Conservation (phyloP, 2,329 filamentous ascomycete species). For the Botrytis paeoniae region DNA sequence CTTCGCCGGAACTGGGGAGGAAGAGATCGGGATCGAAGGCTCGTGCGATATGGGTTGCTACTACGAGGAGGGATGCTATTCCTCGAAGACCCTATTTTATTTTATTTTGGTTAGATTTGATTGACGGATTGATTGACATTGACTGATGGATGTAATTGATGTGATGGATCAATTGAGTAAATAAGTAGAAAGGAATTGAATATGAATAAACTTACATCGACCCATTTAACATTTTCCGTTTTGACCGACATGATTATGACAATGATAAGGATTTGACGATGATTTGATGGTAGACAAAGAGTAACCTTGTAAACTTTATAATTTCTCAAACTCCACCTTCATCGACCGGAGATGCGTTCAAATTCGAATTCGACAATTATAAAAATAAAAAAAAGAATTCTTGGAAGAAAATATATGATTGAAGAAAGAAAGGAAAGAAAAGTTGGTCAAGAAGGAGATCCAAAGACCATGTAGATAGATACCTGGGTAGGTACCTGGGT, state of each 20-base stretch:
- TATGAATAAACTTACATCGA: conserved; percentile 52
- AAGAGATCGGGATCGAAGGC: conserved; percentile 52
- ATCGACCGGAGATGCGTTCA: background rate
- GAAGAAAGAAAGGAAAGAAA: background rate
- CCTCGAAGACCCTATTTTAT: conserved; percentile 51
- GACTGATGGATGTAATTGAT: background rate
- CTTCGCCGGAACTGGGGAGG: conserved; percentile 45
- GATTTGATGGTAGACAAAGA: background rate
- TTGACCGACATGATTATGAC: conserved; percentile 32
- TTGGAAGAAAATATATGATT: background rate
- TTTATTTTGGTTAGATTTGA: conserved; percentile 7
- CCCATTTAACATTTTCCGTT: conserved; percentile 55
- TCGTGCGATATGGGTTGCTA: conserved; percentile 53
- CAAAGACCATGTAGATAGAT: background rate
- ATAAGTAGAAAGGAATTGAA: background rate
- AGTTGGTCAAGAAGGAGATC: background rate
- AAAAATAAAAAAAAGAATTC: background rate
- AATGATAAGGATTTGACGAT: background rate
- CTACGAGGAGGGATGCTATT: conserved; percentile 52
- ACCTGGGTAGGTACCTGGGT: background rate
- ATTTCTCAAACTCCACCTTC: background rate
- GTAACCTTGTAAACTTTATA: background rate
- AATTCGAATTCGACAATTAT: background rate
- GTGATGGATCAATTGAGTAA: background rate
- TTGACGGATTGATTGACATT: background rate